Evolutionary conservation across 441 rosid species (phyloP).

Genomic region (Populus tomentosa): DNA sequence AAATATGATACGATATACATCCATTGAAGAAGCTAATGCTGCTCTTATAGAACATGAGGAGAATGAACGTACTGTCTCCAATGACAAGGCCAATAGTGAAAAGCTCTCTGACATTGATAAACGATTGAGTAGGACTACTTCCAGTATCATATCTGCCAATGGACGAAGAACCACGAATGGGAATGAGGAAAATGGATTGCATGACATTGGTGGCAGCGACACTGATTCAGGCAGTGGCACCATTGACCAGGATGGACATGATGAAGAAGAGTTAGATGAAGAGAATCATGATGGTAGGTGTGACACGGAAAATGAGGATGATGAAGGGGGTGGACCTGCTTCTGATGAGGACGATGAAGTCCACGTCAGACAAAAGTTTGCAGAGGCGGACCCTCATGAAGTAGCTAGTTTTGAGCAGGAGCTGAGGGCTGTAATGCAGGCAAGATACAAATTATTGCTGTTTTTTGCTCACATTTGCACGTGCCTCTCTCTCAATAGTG

Average conservation of each 20-base stretch:
- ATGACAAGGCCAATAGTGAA: conserved; percentile 57
- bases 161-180: conserved; percentile 48
- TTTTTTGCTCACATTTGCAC: not conserved
- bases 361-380: conserved; percentile 74
- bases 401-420: conserved; percentile 81
- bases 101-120: conserved; percentile 65
- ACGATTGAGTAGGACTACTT: conserved; percentile 35
- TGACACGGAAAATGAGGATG: conserved; percentile 72
- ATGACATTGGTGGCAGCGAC: conserved; percentile 56
- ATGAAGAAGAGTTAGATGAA: conserved; percentile 82
- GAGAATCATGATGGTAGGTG: conserved; percentile 70
- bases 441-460: conserved; percentile 28
- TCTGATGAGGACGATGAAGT: conserved; percentile 91
- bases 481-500: not conserved
- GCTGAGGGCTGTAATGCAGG: conserved; percentile 94
- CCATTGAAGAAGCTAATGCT: conserved; percentile 79
- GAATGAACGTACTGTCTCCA: conserved; percentile 54
- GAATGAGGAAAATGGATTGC: conserved; percentile 62
- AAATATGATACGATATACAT: conserved; percentile 68
- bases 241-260: conserved; percentile 58
- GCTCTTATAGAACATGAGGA: conserved; percentile 81
- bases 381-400: conserved; percentile 83
- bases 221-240: conserved; percentile 87
- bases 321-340: conserved; percentile 65
- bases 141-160: conserved; percentile 41